Conservation (phyloP, 169 alveolate species). For the Plasmodium berghei region DNA sequence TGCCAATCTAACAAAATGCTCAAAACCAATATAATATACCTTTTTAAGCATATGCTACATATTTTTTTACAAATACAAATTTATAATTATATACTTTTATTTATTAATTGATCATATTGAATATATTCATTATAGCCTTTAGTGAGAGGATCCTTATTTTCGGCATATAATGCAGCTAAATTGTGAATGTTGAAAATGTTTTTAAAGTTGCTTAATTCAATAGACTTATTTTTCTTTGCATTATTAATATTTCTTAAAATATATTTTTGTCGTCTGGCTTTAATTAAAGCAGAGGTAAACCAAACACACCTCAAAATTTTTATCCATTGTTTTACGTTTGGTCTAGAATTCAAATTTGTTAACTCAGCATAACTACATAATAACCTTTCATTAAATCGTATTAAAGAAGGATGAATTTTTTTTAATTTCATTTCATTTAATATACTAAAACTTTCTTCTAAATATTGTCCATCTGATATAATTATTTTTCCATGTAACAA, state of each 20-base stretch:
- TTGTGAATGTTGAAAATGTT: constrained; percentile 42
- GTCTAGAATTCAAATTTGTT: constrained; percentile 40
- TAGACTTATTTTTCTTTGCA: constrained; percentile 11
- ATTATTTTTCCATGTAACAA: constrained; percentile 50
- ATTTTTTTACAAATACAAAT: no score
- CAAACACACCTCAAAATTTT: constrained; percentile 56
- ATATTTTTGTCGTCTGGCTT: constrained; percentile 63
- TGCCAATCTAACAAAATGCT: no score
- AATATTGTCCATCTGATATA: constrained; percentile 15
- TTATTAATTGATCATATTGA: no score
- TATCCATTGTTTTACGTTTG: constrained; percentile 35
- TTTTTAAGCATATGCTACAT: no score
- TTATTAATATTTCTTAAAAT: constrained; percentile 28
- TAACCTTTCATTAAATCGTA: constrained; percentile 50
- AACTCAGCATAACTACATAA: constrained; percentile 36
- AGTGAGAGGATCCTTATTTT: constrained; percentile 47
- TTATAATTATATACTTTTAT: no score
- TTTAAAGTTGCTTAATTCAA: constrained; percentile 30
- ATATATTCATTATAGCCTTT: neutral
- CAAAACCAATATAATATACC: no score
- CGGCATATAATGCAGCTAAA: constrained; percentile 24
- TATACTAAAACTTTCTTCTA: constrained; percentile 29
- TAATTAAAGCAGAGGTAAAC: constrained; percentile 61
- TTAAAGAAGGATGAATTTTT: constrained; percentile 42
- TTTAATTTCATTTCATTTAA: constrained; percentile 48